Base-by-base conservation (phyloP, 1,284 basidiomycete genomes). In the Somion occarium region DNA sequence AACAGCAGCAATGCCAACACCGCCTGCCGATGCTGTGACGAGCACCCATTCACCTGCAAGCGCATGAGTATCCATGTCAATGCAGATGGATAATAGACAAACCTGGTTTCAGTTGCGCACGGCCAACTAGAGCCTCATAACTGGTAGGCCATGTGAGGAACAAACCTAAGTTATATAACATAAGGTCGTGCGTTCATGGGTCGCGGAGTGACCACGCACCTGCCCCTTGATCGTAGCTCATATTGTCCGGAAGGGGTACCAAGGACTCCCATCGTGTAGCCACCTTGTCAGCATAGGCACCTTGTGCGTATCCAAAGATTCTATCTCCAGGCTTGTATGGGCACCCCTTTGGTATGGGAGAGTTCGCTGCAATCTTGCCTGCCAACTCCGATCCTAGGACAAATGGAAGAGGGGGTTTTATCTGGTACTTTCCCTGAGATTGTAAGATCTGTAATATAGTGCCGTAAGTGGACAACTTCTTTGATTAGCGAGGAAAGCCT, bases 1-100 rank as follows among this genome's bases (percentile, higher is more conserved):
- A 13, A 93, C 84, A 2, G 94, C 94, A 5, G 85, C 85, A 46
- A 98, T 83, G 1, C 96, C 96, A 3, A 99, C 94, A 23, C 95
- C 95, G 11, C 91, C 91, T 1, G 91, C 91, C n/a, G 88, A 88
- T 9, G 91, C 93, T 48, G 88, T 88, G 4, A 96, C 85, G 13
- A 96, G 79, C 1, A 95, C 82, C 82, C 88, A 93, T 70, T 97
- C 93, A 23, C 85, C 90, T 90, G 44, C 19, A 22, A 5, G 3
- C 39, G 7, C 18, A 20, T 39, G 15, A 34, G 48, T n/a, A 2
- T 24, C 47, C 25, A 58, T 44, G 22, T 43, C 15, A 23, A 24
- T 15, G 39, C 37, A 15, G n/a, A 18, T n/a, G 13, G 38, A 15
- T 39, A 20, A 39, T 20, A 39, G 9, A 56, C 56, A 57, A 38